Evolutionary conservation across 805 yeast genomes (phyloP), one percentile per base, ranked within the genome.

Genomic region (Wickerhamiella siamensis): DNA sequence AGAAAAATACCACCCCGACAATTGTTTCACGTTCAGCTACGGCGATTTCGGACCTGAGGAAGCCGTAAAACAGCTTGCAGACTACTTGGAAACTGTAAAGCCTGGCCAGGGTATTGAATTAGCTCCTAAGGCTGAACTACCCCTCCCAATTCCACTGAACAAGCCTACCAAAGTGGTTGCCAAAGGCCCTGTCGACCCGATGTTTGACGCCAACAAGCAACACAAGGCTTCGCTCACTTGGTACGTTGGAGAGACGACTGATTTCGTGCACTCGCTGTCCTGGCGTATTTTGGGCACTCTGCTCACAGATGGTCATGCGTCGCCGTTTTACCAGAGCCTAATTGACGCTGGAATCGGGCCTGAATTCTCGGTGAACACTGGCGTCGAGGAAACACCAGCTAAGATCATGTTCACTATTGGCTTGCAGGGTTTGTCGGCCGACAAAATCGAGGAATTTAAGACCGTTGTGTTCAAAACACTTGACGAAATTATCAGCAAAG

Each of bases 221-320:
- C 65, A 69, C 55, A 84, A 86, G 57, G 64, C 81, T 1, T 84
- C 95, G 0, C 57, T 91, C 45, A 84, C 97, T 1, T 91, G 97
- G 97, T 67, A 74, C 47, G 74, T 82, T 47, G 95, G 94, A 5
- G 62, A 70, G 15, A 83, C 95, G 2, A 55, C 66, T 9, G 78
- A 80, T 51, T 67, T 70, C 8, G 79, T 81, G 53, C 79, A 76
- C 41, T 65, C 84, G 0, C 81, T 87, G 57, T 68, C 80, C 36
- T 66, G 86, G 69, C 79, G 77, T 43, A 64, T 86, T 8, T 62
- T 86, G 38, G 74, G 82, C 17, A 72, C 77, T 19, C 63, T 91
- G 40, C 64, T 91, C 27, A 72, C 79, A 49, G 95, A 83, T 56
- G 97, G 97, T 2, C 97, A 88, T 55, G 80, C 91, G 10, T 79